Percentiles rank a stretch among this genome's conserved stretches.
Conservation (phyloP, 192 early-diverging fungal species). For the Coemansia sp. region DNA sequence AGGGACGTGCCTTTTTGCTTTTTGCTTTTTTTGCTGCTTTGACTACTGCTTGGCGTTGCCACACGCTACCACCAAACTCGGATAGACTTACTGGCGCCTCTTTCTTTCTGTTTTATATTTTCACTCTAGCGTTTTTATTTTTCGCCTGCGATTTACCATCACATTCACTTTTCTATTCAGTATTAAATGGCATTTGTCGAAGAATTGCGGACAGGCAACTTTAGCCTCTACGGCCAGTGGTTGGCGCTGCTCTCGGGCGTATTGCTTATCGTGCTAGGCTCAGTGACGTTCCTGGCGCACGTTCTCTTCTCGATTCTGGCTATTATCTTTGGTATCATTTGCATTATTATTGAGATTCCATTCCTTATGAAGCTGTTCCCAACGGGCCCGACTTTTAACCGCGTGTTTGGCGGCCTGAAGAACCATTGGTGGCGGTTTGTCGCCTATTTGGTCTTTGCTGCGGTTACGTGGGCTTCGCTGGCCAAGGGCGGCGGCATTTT, state of each 20-base stretch:
- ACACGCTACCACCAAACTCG: background rate
- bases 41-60: background rate
- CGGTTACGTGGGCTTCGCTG: slow-evolving; percentile 55
- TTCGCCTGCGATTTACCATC: background rate
- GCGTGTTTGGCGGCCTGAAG: slow-evolving; percentile 33
- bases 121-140: background rate
- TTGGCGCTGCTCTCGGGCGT: slow-evolving; percentile 46
- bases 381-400: slow-evolving; percentile 40
- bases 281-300: slow-evolving; percentile 45
- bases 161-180: background rate
- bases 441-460: slow-evolving; percentile 49
- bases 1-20: too few relatives aligned
- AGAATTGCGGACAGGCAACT: slow-evolving; percentile 46
- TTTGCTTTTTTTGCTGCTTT: background rate
- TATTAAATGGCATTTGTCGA: slow-evolving; percentile 42
- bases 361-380: slow-evolving; percentile 40
- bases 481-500: slow-evolving; percentile 44
- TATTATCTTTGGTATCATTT: slow-evolving; percentile 50
- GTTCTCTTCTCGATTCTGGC: slow-evolving; percentile 50
- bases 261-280: slow-evolving; percentile 49
- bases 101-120: background rate
- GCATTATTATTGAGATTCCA: slow-evolving; percentile 47
- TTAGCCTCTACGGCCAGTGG: slow-evolving; percentile 47
- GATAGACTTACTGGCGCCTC: background rate
- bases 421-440: slow-evolving; percentile 52